Percentiles rank a stretch among this genome's conserved stretches.
Conservation (phyloP, 257 asterid genomes). For the Scutellaria barbata region DNA sequence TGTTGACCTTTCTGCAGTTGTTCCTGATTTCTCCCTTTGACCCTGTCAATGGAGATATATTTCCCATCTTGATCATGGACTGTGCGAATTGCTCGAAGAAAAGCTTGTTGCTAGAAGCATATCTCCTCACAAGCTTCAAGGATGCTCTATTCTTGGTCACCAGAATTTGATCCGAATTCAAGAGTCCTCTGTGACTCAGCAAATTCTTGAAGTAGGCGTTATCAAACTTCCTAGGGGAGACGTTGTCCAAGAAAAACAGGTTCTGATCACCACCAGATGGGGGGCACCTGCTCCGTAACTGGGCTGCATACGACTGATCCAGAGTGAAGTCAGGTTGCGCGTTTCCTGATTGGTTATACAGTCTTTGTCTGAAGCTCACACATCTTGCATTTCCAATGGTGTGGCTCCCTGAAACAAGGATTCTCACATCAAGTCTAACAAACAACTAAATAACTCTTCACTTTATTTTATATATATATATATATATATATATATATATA, state of each 20-base stretch:
- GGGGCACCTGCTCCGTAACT: conserved; percentile 48
- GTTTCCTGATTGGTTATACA: conserved; percentile 44
- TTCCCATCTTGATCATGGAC: conserved; percentile 71
- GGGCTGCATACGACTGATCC: conserved; percentile 41
- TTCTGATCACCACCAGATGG: conserved; percentile 52
- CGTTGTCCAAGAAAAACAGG: conserved; percentile 43
- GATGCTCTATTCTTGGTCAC: conserved; percentile 39
- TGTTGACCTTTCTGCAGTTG: conserved; percentile 53
- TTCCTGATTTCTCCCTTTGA: conserved; percentile 55
- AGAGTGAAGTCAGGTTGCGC: conserved; percentile 32
- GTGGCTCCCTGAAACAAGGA: conserved; percentile 52
- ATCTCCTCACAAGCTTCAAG: conserved; percentile 40
- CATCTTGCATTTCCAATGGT: conserved; percentile 66
- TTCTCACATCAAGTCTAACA: too few species aligned
- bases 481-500: too few species aligned
- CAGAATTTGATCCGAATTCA: conserved; percentile 60
- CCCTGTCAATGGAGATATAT: conserved; percentile 48
- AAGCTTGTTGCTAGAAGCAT: conserved; percentile 41
- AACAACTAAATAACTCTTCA: too few species aligned
- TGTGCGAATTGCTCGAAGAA: conserved; percentile 54
- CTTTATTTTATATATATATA: too few species aligned
- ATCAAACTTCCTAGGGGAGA: conserved; percentile 52
- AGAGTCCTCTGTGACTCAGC: conserved; percentile 48
- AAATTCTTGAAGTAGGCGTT: conserved; percentile 56
- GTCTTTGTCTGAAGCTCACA: conserved; percentile 57